These are phyloP conservation scores for Murraya koenigii DNA, from an alignment of 345 rosid species.

Conservation along the genomic window DNA sequence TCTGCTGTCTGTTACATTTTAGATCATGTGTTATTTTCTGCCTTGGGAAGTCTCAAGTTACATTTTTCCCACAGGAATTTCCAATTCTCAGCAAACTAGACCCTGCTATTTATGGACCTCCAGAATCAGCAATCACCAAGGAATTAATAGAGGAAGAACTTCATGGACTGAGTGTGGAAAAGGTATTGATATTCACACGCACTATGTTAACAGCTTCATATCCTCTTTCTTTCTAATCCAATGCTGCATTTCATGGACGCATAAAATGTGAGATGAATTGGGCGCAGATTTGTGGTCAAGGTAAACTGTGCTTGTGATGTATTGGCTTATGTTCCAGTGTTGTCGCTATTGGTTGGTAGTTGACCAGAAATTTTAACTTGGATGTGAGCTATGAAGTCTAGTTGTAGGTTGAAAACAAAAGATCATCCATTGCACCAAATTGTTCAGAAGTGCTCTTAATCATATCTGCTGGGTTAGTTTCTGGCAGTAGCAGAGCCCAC, in stretches of 20 bases:
- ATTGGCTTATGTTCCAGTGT: neutral
- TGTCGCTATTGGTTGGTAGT: neutral
- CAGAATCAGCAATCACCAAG: slow-evolving; percentile 74
- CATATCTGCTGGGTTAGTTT: neutral
- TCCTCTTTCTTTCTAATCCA: neutral
- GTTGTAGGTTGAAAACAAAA: neutral
- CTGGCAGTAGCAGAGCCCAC: neutral
- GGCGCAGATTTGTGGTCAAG: neutral
- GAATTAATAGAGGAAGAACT: slow-evolving; percentile 74
- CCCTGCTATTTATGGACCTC: slow-evolving; percentile 73
- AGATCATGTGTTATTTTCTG: slow-evolving; percentile 2
- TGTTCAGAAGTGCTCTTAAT: neutral
- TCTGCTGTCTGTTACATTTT: neutral
- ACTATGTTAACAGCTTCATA: neutral
- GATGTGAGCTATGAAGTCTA: no score
- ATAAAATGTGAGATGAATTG: neutral
- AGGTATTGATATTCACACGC: slow-evolving; percentile 39
- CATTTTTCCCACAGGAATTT: slow-evolving; percentile 52
- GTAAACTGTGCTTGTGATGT: neutral
- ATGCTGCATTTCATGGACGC: neutral
- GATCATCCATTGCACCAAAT: neutral
- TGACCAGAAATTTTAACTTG: no score
- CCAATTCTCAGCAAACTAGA: slow-evolving; percentile 88
- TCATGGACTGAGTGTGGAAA: slow-evolving; percentile 60
- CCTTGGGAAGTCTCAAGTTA: slow-evolving; percentile 1